Percentiles rank a stretch among this genome's conserved stretches.
Evolutionary conservation across 176 grass and related monocot species (phyloP).

Genomic region (Calamus simplicifolius): DNA sequence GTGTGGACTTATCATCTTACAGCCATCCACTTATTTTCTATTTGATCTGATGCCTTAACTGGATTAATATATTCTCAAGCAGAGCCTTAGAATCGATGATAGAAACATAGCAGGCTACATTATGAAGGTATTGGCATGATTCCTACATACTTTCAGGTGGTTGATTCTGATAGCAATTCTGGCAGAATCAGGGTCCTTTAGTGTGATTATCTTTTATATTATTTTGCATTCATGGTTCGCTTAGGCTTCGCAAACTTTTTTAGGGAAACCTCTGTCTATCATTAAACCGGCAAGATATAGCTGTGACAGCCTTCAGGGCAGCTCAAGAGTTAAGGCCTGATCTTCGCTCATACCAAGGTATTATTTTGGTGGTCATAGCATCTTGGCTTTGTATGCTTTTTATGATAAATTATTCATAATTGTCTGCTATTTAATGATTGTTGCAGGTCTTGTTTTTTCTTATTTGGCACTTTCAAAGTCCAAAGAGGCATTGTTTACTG

Average conservation of each 20-base stretch:
- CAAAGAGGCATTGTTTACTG: constrained; percentile 92
- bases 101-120: constrained; percentile 94
- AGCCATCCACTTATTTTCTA: constrained; percentile 5
- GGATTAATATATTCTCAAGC: constrained; percentile 21
- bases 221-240: too few species aligned
- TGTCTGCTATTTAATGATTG: constrained; percentile 6
- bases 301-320: constrained; percentile 80
- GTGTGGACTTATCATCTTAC: constrained; percentile 20
- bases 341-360: constrained; percentile 98
- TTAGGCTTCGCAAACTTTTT: too few species aligned
- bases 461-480: constrained; percentile 91
- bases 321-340: constrained; percentile 90
- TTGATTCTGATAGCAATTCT: too few species aligned
- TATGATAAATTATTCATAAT: not conserved
- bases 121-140: constrained; percentile 77
- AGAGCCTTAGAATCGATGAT: constrained; percentile 90
- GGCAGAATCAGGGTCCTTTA: too few species aligned
- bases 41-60: constrained; percentile 22
- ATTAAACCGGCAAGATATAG: constrained; percentile 79
- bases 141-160: not conserved
- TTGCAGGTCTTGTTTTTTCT: constrained; percentile 66
- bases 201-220: too few species aligned
- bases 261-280: constrained; percentile 79
- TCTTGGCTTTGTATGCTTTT: not conserved
- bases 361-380: not conserved